Percentiles rank a stretch among this genome's conserved stretches.
Evolutionary conservation across 345 rosid species (phyloP).

Genomic region (Euphorbia lathyris): DNA sequence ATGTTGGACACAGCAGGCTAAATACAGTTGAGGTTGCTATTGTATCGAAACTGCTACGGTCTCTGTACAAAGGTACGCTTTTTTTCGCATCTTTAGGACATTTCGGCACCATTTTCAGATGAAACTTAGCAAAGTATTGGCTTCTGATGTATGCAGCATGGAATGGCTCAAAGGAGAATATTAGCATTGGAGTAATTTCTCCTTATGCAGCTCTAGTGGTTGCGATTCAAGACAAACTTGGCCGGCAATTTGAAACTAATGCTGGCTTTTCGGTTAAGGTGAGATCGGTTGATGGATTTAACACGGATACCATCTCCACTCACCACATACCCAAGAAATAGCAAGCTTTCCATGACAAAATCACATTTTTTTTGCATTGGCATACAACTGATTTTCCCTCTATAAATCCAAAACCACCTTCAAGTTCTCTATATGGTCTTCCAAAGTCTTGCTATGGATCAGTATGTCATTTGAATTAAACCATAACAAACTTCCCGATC

Average conservation of each 20-base stretch:
- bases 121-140: too few species aligned
- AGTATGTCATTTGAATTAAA: too few species aligned
- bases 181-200: conserved; percentile 19
- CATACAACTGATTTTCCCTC: too few species aligned
- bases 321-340: too few species aligned
- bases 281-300: conserved; percentile 20
- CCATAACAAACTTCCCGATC: too few species aligned
- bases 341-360: too few species aligned
- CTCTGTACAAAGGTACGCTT: conserved; percentile 39
- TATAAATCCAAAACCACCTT: too few species aligned
- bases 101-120: too few species aligned
- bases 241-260: neutral
- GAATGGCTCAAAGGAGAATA: conserved; percentile 1
- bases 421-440: too few species aligned
- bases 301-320: too few species aligned
- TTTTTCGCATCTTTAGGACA: neutral
- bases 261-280: conserved; percentile 19
- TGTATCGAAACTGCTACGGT: conserved; percentile 29
- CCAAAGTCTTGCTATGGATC: too few species aligned
- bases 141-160: conserved; percentile 5
- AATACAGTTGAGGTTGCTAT: conserved; percentile 50
- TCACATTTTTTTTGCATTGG: too few species aligned
- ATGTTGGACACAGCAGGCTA: conserved; percentile 27
- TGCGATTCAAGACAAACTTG: conserved; percentile 12
- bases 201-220: conserved; percentile 20